A percentile compares a stretch with the other conserved stretches of the same genome.
These are phyloP conservation scores for Cochlearia excelsa DNA, from an alignment of 345 rosid species.

Conservation along the genomic window DNA sequence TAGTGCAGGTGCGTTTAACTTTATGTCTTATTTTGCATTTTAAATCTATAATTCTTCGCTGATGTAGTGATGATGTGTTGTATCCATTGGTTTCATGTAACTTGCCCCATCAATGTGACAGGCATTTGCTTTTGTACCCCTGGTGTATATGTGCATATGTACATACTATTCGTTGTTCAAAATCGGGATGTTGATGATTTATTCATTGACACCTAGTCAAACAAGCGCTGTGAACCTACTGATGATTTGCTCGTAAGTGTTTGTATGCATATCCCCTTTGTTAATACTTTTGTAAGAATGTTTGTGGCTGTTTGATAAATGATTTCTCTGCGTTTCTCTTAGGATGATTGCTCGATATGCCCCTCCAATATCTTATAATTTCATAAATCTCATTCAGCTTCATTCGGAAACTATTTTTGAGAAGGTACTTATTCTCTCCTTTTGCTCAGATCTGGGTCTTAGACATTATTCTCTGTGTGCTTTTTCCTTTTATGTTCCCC, in stretches of 20 bases:
- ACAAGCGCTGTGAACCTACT: slow-evolving; percentile 96
- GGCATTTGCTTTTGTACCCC: slow-evolving; percentile 89
- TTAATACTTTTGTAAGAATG: no score
- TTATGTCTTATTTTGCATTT: background rate
- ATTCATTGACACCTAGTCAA: slow-evolving; percentile 93
- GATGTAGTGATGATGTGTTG: background rate
- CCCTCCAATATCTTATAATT: slow-evolving; percentile 91
- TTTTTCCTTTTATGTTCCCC: no score
- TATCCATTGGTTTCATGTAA: background rate
- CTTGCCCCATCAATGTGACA: slow-evolving; percentile 32
- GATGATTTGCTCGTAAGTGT: slow-evolving; percentile 98
- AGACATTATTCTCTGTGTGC: slow-evolving; percentile 1
- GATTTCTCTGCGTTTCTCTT: slow-evolving; percentile 12
- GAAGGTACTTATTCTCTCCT: slow-evolving; percentile 45
- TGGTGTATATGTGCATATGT: slow-evolving; percentile 98
- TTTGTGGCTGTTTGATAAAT: no score
- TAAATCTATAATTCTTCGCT: no score
- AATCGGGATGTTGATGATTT: slow-evolving; percentile 95
- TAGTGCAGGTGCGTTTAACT: slow-evolving; percentile 55
- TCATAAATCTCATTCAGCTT: slow-evolving; percentile 62
- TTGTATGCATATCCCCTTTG: background rate
- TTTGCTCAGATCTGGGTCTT: background rate
- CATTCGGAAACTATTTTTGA: slow-evolving; percentile 50
- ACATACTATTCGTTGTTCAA: slow-evolving; percentile 95
- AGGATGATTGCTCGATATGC: slow-evolving; percentile 99